Conservation (phyloP, 2,329 filamentous ascomycete genomes). For the Fusarium guadeloupense region DNA sequence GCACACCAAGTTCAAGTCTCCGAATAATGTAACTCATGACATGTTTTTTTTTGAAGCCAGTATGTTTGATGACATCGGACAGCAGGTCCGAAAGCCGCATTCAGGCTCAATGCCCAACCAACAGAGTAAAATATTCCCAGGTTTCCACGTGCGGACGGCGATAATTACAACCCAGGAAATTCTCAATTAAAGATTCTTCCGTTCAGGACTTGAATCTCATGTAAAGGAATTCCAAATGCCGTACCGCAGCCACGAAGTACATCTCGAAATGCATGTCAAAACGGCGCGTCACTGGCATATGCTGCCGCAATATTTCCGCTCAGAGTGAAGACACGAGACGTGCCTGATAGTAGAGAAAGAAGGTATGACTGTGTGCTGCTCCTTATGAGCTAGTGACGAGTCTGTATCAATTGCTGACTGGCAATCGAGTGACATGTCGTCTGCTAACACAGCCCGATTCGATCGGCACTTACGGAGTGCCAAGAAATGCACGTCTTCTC, state of each 20-base stretch:
- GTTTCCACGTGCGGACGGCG: slow-evolving; percentile 1
- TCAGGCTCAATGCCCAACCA: slow-evolving; percentile 28
- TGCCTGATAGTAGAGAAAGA: neutral
- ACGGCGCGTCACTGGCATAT: neutral
- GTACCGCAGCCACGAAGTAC: neutral
- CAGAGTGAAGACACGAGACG: neutral
- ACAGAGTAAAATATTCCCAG: slow-evolving; percentile 5
- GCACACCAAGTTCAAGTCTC: slow-evolving; percentile 12
- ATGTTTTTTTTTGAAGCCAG: slow-evolving; percentile 2
- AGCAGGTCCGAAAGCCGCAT: slow-evolving; percentile 34
- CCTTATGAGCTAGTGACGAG: neutral
- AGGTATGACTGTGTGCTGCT: neutral
- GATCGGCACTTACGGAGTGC: slow-evolving; percentile 49
- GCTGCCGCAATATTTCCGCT: neutral
- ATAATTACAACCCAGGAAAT: slow-evolving; percentile 24
- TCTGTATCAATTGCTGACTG: neutral
- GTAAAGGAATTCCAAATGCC: slow-evolving; percentile 4
- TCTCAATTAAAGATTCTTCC: slow-evolving; percentile 13
- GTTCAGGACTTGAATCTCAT: slow-evolving; percentile 11
- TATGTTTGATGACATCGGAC: slow-evolving; percentile 21
- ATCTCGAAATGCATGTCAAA: neutral
- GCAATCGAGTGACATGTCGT: neutral
- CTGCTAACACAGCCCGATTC: neutral
- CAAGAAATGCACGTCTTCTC: slow-evolving; percentile 71
- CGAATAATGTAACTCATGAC: slow-evolving; percentile 1